Percentiles rank a stretch among this genome's conserved stretches.
phyloP scores from a whole-genome alignment of 441 rosid genomes.

The Manihot esculenta region DNA sequence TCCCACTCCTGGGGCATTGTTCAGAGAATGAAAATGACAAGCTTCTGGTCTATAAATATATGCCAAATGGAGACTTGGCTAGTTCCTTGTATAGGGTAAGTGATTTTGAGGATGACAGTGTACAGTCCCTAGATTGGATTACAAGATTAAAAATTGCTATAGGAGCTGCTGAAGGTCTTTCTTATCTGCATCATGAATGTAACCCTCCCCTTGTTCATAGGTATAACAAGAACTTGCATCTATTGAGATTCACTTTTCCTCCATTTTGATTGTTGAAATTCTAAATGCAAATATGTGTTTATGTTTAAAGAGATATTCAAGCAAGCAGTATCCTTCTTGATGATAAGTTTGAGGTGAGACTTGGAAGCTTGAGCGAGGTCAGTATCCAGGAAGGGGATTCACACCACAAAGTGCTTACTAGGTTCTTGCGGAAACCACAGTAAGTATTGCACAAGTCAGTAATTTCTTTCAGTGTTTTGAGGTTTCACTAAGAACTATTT shows the following conservation, averaged over 20 bases:
- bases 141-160: slow-evolving; percentile 92
- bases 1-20: slow-evolving; percentile 86
- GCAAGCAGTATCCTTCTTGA: slow-evolving; percentile 98
- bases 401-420: slow-evolving; percentile 61
- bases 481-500: slow-evolving; percentile 10
- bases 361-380: slow-evolving; percentile 82
- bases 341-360: slow-evolving; percentile 94
- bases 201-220: slow-evolving; percentile 89
- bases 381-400: slow-evolving; percentile 64
- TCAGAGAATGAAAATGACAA: slow-evolving; percentile 69
- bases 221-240: slow-evolving; percentile 37
- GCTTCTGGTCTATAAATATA: slow-evolving; percentile 73
- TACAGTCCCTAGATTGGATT: slow-evolving; percentile 92
- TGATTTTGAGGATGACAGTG: slow-evolving; percentile 45
- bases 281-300: slow-evolving; percentile 20
- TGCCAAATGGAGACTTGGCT: slow-evolving; percentile 85
- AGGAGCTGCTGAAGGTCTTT: slow-evolving; percentile 89
- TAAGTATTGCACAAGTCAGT: slow-evolving; percentile 42
- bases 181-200: slow-evolving; percentile 88
- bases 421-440: slow-evolving; percentile 75
- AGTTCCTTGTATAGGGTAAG: slow-evolving; percentile 61
- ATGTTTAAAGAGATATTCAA: slow-evolving; percentile 78
- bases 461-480: slow-evolving; percentile 20
- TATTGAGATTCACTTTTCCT: slow-evolving; percentile 10
- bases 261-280: slow-evolving; percentile 13